Percentiles rank a stretch among this genome's conserved stretches.
phyloP scores from a whole-genome alignment of 331 rosid species.

The Rosa hybrid region DNA sequence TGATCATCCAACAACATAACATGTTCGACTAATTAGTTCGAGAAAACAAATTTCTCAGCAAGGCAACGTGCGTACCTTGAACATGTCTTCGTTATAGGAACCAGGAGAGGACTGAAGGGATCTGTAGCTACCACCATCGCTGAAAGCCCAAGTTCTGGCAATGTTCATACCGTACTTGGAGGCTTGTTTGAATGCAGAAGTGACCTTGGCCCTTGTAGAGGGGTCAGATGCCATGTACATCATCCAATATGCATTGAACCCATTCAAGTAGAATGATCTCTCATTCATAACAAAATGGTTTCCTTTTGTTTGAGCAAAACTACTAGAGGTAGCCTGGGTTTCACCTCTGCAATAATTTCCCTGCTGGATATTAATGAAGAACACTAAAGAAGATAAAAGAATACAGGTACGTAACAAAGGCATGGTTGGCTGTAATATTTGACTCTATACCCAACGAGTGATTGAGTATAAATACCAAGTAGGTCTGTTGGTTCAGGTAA shows the following conservation, averaged over 20 bases:
- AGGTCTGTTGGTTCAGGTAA: background rate
- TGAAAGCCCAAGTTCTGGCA: conserved; percentile 63
- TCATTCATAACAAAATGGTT: conserved; percentile 39
- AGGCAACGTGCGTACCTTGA: conserved; percentile 31
- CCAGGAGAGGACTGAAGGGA: conserved; percentile 58
- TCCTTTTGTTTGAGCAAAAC: conserved; percentile 35
- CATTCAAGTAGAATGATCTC: conserved; percentile 42
- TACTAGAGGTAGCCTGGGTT: background rate
- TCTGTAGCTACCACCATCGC: conserved; percentile 36
- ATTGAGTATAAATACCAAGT: background rate
- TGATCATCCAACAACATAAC: background rate
- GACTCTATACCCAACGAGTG: background rate
- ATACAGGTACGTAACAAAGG: background rate
- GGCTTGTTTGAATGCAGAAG: conserved; percentile 44
- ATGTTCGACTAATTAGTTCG: background rate
- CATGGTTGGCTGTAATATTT: conserved; percentile 2
- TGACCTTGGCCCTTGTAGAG: conserved; percentile 42
- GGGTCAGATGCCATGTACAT: conserved; percentile 61
- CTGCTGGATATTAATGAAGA: background rate
- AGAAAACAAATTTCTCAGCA: background rate
- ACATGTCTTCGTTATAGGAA: conserved; percentile 44
- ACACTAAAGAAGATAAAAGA: background rate
- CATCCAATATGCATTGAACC: conserved; percentile 64
- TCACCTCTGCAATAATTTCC: conserved; percentile 6
- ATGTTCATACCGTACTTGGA: conserved; percentile 48